phyloP scores from a whole-genome alignment of 148 eudicot species.

The Rhododendron williamsianum region DNA sequence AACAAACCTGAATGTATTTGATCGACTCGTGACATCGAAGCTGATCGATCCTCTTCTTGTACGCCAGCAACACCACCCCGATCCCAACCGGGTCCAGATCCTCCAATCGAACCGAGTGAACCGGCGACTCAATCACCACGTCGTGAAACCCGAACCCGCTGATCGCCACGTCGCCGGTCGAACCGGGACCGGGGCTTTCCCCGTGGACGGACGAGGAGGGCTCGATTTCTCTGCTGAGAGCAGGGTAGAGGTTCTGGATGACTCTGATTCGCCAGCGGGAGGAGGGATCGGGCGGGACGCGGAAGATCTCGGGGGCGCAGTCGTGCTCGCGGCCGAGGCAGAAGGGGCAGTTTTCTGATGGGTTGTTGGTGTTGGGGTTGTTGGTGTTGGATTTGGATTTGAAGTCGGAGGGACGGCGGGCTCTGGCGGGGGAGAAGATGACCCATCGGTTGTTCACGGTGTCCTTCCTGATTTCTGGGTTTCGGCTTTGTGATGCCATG shows the following conservation, averaged over 20 bases:
- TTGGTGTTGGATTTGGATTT: constrained; percentile 69
- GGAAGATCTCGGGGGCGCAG: constrained; percentile 95
- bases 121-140: constrained; percentile 81
- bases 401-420: constrained; percentile 86
- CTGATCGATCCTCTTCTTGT: constrained; percentile 67
- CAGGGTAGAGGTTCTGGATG: constrained; percentile 84
- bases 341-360: constrained; percentile 56
- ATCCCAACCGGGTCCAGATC: constrained; percentile 54
- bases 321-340: constrained; percentile 80
- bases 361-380: constrained; percentile 23
- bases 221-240: constrained; percentile 55
- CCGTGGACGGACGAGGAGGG: background rate
- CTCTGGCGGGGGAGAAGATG: constrained; percentile 77
- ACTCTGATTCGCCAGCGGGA: constrained; percentile 65
- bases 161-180: constrained; percentile 21
- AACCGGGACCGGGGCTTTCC: background rate
- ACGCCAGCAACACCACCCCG: constrained; percentile 71
- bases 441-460: constrained; percentile 66
- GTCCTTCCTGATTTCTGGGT: constrained; percentile 52
- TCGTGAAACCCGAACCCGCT: constrained; percentile 88
- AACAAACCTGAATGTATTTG: constrained; percentile 69
- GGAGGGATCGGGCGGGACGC: constrained; percentile 40
- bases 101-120: constrained; percentile 58
- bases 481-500: background rate
- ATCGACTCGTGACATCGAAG: constrained; percentile 41